These are phyloP conservation scores for Sphaerulina musiva DNA, from an alignment of 2,329 filamentous ascomycete genomes.

Conservation along the genomic window DNA sequence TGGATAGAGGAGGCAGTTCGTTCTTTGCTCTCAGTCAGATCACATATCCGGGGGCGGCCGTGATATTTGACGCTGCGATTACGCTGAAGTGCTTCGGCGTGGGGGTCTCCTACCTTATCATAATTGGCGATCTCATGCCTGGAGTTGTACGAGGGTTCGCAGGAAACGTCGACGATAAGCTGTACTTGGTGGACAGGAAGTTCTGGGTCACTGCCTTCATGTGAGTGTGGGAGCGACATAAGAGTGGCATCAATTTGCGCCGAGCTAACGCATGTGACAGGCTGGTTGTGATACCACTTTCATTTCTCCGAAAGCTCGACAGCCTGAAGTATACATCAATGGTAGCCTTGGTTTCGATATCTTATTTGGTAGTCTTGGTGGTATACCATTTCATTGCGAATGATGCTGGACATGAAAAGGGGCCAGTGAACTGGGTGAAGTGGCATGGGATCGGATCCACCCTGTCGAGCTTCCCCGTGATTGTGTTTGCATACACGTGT, in stretches of 20 bases:
- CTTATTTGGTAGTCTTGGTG: conserved; percentile 86
- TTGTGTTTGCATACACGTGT: conserved; percentile 98
- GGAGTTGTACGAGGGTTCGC: conserved; percentile 81
- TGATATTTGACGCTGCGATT: conserved; percentile 92
- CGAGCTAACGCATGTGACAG: conserved; percentile 36
- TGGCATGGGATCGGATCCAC: conserved; percentile 75
- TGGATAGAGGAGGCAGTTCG: conserved; percentile 79
- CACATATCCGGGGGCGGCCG: conserved; percentile 91
- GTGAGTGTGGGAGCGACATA: conserved; percentile 42
- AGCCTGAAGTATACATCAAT: conserved; percentile 97
- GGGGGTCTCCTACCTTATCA: conserved; percentile 94
- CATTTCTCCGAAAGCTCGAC: conserved; percentile 83
- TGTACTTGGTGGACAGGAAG: conserved; percentile 79
- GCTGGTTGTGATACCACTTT: conserved; percentile 88
- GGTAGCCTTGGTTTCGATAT: conserved; percentile 83
- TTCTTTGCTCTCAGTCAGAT: conserved; percentile 97
- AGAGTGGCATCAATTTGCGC: not conserved
- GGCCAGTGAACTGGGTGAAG: conserved; percentile 65
- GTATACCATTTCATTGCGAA: conserved; percentile 80
- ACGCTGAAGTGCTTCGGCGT: conserved; percentile 98
- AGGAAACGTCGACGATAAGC: conserved; percentile 37
- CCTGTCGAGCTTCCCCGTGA: conserved; percentile 82
- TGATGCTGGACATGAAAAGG: conserved; percentile 67
- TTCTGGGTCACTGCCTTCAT: conserved; percentile 99
- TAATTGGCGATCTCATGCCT: conserved; percentile 97